These are phyloP conservation scores for Quercus berberidifolia DNA, from an alignment of 306 rosid species.

Conservation along the genomic window DNA sequence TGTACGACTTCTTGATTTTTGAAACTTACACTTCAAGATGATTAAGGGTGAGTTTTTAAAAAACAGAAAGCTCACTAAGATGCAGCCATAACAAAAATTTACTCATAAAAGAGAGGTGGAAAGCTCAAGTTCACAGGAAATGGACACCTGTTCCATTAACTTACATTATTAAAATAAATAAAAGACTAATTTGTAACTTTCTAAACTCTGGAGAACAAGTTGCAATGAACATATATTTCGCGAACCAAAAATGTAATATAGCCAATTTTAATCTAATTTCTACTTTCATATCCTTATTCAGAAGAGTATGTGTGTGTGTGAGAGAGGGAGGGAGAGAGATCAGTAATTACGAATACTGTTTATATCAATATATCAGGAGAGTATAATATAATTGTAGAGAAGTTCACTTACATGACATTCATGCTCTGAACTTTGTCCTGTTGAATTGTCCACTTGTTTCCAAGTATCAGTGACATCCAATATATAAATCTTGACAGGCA, in stretches of 20 bases:
- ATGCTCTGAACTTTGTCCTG: slow-evolving; percentile 21
- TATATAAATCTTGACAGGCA: slow-evolving; percentile 67
- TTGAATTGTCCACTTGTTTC: slow-evolving; percentile 13
- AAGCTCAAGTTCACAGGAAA: neutral
- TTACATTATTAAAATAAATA: too few species aligned
- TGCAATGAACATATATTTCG: too few species aligned
- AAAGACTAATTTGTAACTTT: too few species aligned
- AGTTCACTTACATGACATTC: slow-evolving; percentile 44
- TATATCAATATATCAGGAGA: neutral
- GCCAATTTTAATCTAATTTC: too few species aligned
- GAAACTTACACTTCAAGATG: neutral
- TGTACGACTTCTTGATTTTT: neutral
- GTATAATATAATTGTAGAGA: neutral
- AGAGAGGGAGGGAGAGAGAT: too few species aligned
- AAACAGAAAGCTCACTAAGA: neutral
- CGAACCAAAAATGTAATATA: too few species aligned
- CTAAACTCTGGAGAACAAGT: too few species aligned
- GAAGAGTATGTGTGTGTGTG: too few species aligned
- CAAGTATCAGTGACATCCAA: slow-evolving; percentile 62
- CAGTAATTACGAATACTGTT: too few species aligned
- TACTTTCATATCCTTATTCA: too few species aligned
- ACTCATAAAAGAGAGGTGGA: neutral
- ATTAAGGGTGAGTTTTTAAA: neutral
- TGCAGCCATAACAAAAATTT: neutral
- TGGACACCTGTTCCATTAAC: too few species aligned